A percentile compares a stretch with the other conserved stretches of the same genome.
These are phyloP conservation scores for Rubia yunnanensis DNA, from an alignment of 257 asterid genomes.

Conservation along the genomic window DNA sequence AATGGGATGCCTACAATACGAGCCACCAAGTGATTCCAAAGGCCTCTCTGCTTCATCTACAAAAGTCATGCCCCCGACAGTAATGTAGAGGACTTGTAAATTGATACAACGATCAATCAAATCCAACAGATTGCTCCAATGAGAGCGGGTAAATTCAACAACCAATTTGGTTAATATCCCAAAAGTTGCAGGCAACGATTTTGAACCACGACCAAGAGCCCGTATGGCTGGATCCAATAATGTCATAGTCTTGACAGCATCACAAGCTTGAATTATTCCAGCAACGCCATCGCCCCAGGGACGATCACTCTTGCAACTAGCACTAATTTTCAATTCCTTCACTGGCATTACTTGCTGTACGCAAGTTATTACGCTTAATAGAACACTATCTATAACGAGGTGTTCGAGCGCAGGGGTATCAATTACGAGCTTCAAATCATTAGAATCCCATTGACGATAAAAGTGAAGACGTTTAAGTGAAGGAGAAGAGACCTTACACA, in stretches of 20 bases:
- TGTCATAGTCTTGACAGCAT: not conserved
- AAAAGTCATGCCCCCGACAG: not conserved
- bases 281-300: not conserved
- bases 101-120: not conserved
- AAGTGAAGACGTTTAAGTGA: not conserved
- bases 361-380: not conserved
- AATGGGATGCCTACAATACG: not conserved
- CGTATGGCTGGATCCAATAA: not conserved
- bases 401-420: conserved; percentile 1
- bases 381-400: not conserved
- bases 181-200: not conserved
- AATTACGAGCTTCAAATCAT: not conserved
- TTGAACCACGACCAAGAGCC: not conserved
- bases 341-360: not conserved
- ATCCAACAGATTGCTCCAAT: not conserved
- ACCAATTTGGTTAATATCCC: not conserved
- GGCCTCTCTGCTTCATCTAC: not conserved
- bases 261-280: not conserved
- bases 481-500: not conserved
- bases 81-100: not conserved
- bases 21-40: not conserved
- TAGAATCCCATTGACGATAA: not conserved
- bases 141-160: not conserved
- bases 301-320: not conserved
- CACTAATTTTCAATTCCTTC: not conserved